phyloP scores from a whole-genome alignment of 2,329 filamentous ascomycete species.

The Monosporascus sp. region DNA sequence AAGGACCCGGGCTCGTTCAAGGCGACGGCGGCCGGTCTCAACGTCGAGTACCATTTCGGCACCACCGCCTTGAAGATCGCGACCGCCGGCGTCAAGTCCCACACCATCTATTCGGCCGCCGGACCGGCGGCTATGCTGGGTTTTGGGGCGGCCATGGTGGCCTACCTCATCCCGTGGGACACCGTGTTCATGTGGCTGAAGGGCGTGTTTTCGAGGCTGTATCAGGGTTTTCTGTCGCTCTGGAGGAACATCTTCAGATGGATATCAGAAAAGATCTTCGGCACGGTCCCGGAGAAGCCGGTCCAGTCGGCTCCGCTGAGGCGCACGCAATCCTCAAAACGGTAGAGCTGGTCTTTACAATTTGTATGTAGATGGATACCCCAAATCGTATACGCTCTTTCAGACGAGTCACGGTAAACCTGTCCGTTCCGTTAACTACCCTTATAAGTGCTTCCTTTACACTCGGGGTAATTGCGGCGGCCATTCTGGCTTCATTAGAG shows the following conservation, averaged over 20 bases:
- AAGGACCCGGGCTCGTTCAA: conserved; percentile 2
- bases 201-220: conserved; percentile 1
- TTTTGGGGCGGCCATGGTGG: conserved; percentile 1
- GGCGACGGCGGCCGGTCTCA: conserved; percentile 3
- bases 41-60: conserved; percentile 6
- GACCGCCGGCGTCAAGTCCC: conserved; percentile 1
- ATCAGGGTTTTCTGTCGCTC: conserved; percentile 1
- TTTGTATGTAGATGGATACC: neutral
- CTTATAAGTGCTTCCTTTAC: too few species aligned
- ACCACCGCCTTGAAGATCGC: conserved; percentile 1
- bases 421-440: too few species aligned
- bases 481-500: too few species aligned
- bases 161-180: conserved; percentile 4
- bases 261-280: neutral
- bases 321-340: neutral
- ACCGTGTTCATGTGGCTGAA: conserved; percentile 5
- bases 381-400: too few species aligned
- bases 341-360: neutral
- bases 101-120: conserved; percentile 1
- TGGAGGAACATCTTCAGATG: neutral
- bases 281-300: neutral
- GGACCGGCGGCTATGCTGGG: conserved; percentile 2
- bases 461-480: too few species aligned
- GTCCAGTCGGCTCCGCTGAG: neutral
- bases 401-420: too few species aligned